Conservation (phyloP, 2,329 filamentous ascomycete species). For the Pyricularia sp. region DNA sequence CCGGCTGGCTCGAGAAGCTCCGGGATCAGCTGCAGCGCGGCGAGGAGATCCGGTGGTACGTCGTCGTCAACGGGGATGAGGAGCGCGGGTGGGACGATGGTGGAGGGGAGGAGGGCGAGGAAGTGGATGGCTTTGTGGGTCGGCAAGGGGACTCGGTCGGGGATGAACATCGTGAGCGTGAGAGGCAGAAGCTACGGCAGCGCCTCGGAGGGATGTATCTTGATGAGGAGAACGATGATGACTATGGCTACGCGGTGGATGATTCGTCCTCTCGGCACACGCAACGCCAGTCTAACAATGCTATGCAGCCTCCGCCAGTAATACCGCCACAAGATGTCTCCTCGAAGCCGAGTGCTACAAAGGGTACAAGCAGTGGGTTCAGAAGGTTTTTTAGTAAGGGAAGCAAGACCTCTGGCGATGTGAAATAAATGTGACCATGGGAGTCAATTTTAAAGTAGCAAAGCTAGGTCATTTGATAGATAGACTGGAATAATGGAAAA, state of each 20-base stretch:
- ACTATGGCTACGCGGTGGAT: not conserved
- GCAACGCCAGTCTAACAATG: not conserved
- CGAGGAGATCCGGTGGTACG: slow-evolving; percentile 50
- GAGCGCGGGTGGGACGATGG: slow-evolving; percentile 35
- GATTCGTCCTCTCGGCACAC: not conserved
- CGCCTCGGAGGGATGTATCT: slow-evolving; percentile 7
- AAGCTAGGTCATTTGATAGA: not conserved
- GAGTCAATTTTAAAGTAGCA: not conserved
- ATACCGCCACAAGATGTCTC: not conserved
- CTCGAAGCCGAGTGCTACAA: not conserved
- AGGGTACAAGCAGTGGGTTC: not conserved
- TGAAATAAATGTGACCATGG: not conserved
- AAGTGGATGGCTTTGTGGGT: slow-evolving; percentile 11
- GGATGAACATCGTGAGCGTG: slow-evolving; percentile 10
- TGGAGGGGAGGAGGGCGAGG: slow-evolving; percentile 13
- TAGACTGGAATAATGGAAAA: not conserved
- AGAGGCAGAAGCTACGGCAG: slow-evolving; percentile 7
- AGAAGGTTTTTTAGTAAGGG: not conserved
- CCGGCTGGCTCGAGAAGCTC: slow-evolving; percentile 46
- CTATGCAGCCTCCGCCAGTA: not conserved
- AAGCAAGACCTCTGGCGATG: not conserved
- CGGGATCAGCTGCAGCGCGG: slow-evolving; percentile 46
- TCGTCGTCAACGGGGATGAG: slow-evolving; percentile 54
- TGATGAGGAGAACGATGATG: not conserved
- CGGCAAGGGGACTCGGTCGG: not conserved